phyloP scores from a whole-genome alignment of 2,329 filamentous ascomycete genomes.

The Penicillium sp. region DNA sequence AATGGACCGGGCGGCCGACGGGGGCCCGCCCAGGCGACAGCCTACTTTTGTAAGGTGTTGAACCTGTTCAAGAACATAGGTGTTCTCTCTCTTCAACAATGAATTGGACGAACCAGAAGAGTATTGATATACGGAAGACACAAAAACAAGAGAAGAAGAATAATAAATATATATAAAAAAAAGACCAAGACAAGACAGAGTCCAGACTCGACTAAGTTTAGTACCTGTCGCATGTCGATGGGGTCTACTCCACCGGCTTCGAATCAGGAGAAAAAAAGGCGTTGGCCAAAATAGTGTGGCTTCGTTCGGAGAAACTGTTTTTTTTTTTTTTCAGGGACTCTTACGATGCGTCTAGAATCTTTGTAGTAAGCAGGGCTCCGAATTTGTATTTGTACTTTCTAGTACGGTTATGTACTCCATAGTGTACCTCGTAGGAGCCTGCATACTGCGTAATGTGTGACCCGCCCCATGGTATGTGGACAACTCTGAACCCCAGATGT shows the following conservation, averaged over 20 bases:
- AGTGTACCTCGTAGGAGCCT: not conserved
- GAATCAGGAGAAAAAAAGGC: not conserved
- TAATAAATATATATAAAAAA: not conserved
- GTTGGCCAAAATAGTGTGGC: not conserved
- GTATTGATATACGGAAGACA: not conserved
- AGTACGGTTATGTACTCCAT: not conserved
- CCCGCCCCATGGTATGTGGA: conserved; percentile 12
- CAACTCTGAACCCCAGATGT: conserved; percentile 11
- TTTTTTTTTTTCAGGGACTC: not conserved
- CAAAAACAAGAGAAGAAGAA: not conserved
- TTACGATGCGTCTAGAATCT: not conserved
- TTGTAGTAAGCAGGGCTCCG: not conserved
- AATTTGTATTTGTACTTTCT: not conserved
- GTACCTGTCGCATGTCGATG: conserved; percentile 10
- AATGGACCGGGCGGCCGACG: not conserved
- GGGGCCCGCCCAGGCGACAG: not conserved
- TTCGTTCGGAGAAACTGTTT: not conserved
- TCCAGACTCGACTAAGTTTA: conserved; percentile 8
- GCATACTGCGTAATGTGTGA: not conserved
- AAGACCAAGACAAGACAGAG: not conserved
- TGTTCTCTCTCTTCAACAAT: not conserved
- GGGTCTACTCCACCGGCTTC: conserved; percentile 3
- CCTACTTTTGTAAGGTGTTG: not conserved
- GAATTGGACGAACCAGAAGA: not conserved
- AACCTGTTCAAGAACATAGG: not conserved